Percentiles rank a stretch among this genome's conserved stretches.
These are phyloP conservation scores for Amylocystis lapponica DNA, from an alignment of 768 basidiomycete species.

Conservation along the genomic window DNA sequence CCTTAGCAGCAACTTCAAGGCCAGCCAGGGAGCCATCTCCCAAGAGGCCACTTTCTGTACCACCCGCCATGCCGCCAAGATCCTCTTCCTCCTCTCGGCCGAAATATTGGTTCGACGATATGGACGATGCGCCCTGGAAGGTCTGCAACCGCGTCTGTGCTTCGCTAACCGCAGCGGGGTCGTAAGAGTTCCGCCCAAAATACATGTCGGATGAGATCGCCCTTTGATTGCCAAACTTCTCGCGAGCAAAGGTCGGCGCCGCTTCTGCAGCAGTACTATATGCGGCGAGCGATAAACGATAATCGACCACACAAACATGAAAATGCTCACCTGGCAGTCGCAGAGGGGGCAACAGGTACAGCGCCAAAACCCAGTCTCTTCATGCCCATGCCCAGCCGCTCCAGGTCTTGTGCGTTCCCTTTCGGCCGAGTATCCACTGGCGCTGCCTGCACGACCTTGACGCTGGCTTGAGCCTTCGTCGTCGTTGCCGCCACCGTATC, in stretches of 20 bases:
- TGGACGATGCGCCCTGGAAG: conserved; percentile 90
- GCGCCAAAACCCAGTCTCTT: conserved; percentile 81
- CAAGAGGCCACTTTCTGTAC: conserved; percentile 51
- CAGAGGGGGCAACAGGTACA: conserved; percentile 61
- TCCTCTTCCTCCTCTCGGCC: conserved; percentile 86
- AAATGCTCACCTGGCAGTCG: not conserved
- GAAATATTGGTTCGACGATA: conserved; percentile 96
- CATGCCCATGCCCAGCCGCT: conserved; percentile 63
- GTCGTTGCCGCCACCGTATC: conserved; percentile 1
- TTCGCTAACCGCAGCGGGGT: conserved; percentile 62
- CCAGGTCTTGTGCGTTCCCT: conserved; percentile 44
- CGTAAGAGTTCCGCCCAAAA: conserved; percentile 87
- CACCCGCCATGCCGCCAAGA: conserved; percentile 23
- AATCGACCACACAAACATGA: not conserved
- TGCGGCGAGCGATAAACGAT: not conserved
- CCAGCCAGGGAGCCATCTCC: conserved; percentile 47
- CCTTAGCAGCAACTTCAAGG: conserved; percentile 62
- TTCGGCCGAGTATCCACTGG: conserved; percentile 16
- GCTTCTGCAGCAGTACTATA: conserved; percentile 39
- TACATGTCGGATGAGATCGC: conserved; percentile 98
- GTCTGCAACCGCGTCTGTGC: conserved; percentile 75
- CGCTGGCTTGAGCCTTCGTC: conserved; percentile 14
- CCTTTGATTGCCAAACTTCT: conserved; percentile 90
- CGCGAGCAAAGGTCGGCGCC: conserved; percentile 73
- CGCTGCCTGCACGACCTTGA: conserved; percentile 26